Base-by-base conservation (phyloP, 1,284 basidiomycete species). In the Trichosporon sp. region DNA sequence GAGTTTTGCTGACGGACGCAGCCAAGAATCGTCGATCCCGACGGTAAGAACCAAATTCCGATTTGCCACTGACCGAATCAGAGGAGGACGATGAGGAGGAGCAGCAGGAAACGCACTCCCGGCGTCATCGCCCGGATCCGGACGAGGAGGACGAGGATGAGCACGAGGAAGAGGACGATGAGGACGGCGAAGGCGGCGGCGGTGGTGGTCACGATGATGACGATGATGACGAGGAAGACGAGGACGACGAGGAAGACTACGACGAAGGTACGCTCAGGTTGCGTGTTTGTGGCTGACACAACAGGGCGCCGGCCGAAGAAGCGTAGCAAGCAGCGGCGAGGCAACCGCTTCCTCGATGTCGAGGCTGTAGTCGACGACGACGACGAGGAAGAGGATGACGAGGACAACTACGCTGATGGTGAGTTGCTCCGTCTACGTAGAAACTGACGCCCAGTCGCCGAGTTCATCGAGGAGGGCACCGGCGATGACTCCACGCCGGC, bases 291-390 rank as follows among this genome's bases (percentile, higher is more conserved):
- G 10, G 14, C 32, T 46, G 25, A 52, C 52, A 46, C 46, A 56
- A 33, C 23, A 63, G 63, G 44, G 46, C 66, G 59, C 60, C 62
- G 62, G 56, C 57, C 33, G 54, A 65, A 58, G 54, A 68, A 60
- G 56, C 60, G 66, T 60, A 68, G 69, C 64, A 69, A 71, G 69
- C 86, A 86, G 64, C 87, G 88, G 56, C 73, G 82, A 66, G 82
- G 87, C 33, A 91, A 88, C 76, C 88, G 89, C 70, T 98, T 94
- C 88, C 84, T 97, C 73, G 95, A 98, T 87, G 86, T 95, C 66
- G 92, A 96, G 81, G 95, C 93, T 66, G 92, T 94, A 74, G 91
- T 93, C 31, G 91, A 91, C 71, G 91, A 92, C 59, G 95, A 97
- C 61, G 93, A 95, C 27, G 95, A 97, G 61, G 95, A 96, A 58